Conservation (phyloP, 1,284 basidiomycete species). For the Rhodotorula sp. region DNA sequence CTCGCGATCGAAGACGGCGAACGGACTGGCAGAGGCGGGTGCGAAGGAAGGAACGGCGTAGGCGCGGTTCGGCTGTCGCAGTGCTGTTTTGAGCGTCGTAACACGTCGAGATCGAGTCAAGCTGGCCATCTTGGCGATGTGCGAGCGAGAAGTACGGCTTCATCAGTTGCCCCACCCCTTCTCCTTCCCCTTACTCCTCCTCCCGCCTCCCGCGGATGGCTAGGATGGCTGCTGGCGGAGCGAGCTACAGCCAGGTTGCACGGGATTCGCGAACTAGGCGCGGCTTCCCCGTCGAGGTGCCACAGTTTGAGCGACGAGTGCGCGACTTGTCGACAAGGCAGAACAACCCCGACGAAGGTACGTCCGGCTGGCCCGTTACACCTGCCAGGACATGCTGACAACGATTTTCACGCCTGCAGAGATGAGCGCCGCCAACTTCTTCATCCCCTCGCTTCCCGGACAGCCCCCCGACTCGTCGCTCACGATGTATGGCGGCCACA, state of each 20-base stretch:
- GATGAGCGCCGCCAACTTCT: conserved; percentile 42
- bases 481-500: conserved; percentile 45
- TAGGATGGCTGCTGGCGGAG: too few species aligned
- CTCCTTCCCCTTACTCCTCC: too few species aligned
- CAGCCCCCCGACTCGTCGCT: conserved; percentile 40
- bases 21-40: conserved; percentile 29
- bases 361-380: not conserved
- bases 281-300: too few species aligned
- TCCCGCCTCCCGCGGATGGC: too few species aligned
- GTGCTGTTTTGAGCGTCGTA: not conserved
- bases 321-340: not conserved
- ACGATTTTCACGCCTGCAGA: conserved; percentile 1
- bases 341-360: conserved; percentile 14
- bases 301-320: too few species aligned
- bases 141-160: too few species aligned
- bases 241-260: too few species aligned
- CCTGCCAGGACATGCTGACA: not conserved
- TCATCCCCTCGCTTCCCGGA: conserved; percentile 42
- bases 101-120: not conserved
- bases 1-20: conserved; percentile 74
- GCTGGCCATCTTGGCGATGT: not conserved
- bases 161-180: too few species aligned
- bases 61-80: not conserved
- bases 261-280: too few species aligned
- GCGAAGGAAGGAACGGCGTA: conserved; percentile 34